phyloP scores from a whole-genome alignment of 1,284 basidiomycete species.

The Ceratobasidium sp. region DNA sequence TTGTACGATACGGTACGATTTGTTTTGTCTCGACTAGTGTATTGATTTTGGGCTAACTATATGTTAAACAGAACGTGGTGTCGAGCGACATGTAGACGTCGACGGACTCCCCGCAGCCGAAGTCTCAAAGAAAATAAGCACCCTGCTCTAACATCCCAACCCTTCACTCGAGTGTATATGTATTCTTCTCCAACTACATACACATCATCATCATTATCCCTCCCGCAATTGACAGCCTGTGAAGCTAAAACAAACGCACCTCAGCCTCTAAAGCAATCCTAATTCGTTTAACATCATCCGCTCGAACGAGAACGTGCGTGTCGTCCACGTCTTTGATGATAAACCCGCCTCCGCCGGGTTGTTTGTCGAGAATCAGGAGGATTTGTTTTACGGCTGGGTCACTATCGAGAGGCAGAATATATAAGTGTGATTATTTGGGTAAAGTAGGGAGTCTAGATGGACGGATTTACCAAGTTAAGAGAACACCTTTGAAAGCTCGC shows the following conservation, averaged over 20 bases:
- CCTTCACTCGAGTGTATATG: slow-evolving; percentile 52
- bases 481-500: slow-evolving; percentile 79
- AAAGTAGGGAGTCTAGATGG: no score
- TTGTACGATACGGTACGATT: slow-evolving; percentile 92
- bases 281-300: slow-evolving; percentile 83
- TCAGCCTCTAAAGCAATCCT: slow-evolving; percentile 80
- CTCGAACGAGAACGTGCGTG: slow-evolving; percentile 84
- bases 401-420: slow-evolving; percentile 60
- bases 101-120: slow-evolving; percentile 81
- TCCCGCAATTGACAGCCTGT: neutral
- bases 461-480: slow-evolving; percentile 75
- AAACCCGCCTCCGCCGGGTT: slow-evolving; percentile 65
- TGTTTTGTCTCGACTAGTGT: neutral
- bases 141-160: slow-evolving; percentile 63
- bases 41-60: neutral
- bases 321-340: slow-evolving; percentile 92
- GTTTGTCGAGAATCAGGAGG: slow-evolving; percentile 85
- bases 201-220: neutral
- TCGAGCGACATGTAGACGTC: slow-evolving; percentile 84
- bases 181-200: slow-evolving; percentile 54
- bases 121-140: slow-evolving; percentile 76
- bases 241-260: slow-evolving; percentile 63
- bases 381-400: slow-evolving; percentile 94
- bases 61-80: slow-evolving; percentile 72
- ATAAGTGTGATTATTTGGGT: neutral